Conservation (phyloP, 2,329 filamentous ascomycete species). For the Clarireedia paspali region DNA sequence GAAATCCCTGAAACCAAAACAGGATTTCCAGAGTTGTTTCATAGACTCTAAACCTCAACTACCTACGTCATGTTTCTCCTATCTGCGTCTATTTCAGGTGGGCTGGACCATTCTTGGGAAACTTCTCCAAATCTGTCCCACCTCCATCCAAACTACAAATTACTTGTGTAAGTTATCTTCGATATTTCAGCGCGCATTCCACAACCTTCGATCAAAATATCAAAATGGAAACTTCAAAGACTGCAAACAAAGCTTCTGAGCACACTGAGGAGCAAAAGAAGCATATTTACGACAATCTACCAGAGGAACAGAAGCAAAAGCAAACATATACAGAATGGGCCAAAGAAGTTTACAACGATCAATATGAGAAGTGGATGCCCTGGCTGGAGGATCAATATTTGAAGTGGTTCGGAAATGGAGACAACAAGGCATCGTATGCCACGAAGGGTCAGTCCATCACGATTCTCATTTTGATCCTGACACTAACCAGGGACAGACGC, state of each 20-base stretch:
- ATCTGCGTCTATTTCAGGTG: no score
- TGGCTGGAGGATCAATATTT: constrained; percentile 71
- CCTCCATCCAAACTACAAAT: no score
- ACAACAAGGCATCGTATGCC: constrained; percentile 68
- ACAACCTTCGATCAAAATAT: no score
- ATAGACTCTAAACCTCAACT: background rate
- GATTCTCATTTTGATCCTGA: background rate
- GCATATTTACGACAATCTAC: constrained; percentile 14
- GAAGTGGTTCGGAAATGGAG: constrained; percentile 59
- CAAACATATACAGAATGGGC: constrained; percentile 43
- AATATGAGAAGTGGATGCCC: constrained; percentile 69
- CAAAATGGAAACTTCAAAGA: constrained; percentile 2
- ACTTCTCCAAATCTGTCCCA: no score
- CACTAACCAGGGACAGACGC: constrained; percentile 39
- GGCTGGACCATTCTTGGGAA: no score
- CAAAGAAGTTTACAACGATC: constrained; percentile 56
- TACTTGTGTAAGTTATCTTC: no score
- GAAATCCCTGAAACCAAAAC: constrained; percentile 3
- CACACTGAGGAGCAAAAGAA: constrained; percentile 17
- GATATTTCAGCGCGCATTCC: no score
- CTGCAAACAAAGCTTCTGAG: background rate
- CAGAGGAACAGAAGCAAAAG: constrained; percentile 15
- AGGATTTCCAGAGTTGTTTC: background rate
- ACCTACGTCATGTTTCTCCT: background rate
- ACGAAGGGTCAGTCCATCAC: constrained; percentile 49